These are phyloP conservation scores for Phialophora tarda DNA, from an alignment of 2,329 filamentous ascomycete species.

Conservation along the genomic window DNA sequence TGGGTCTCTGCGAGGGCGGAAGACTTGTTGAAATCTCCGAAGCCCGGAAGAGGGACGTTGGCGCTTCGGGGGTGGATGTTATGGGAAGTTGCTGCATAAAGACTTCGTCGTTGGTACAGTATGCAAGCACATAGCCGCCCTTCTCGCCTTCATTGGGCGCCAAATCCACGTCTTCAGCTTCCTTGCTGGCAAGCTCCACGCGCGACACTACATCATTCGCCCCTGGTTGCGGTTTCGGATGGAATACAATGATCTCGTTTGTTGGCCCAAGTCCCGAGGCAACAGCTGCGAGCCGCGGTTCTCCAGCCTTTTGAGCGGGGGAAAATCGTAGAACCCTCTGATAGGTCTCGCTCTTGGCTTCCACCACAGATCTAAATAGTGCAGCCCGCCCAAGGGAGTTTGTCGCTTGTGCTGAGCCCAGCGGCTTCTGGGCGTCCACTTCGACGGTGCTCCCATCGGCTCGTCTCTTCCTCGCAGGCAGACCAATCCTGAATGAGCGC, in stretches of 20 bases:
- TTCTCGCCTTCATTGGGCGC: constrained; percentile 22
- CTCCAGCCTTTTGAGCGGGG: constrained; percentile 52
- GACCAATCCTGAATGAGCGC: constrained; percentile 71
- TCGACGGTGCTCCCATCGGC: constrained; percentile 34
- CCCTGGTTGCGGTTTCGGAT: constrained; percentile 59
- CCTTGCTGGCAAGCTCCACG: constrained; percentile 58
- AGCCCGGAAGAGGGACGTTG: constrained; percentile 31
- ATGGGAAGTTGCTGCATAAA: constrained; percentile 67
- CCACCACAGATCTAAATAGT: constrained; percentile 44
- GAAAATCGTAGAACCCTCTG: constrained; percentile 65
- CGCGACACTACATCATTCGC: constrained; percentile 62
- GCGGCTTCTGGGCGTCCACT: constrained; percentile 32
- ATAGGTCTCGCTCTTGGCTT: constrained; percentile 62
- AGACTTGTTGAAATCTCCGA: constrained; percentile 33
- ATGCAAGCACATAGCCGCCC: constrained; percentile 70
- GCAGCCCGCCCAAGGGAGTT: constrained; percentile 45
- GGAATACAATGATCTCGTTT: constrained; percentile 80
- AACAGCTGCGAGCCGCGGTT: constrained; percentile 70
- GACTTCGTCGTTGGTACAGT: constrained; percentile 77
- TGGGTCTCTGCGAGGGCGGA: constrained; percentile 50
- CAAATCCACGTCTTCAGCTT: constrained; percentile 50
- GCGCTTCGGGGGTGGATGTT: constrained; percentile 48
- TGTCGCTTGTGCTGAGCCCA: constrained; percentile 30
- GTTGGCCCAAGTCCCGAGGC: constrained; percentile 77
- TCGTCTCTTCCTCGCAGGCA: constrained; percentile 54